phyloP scores from a whole-genome alignment of 495 filamentous ascomycete species.

The Penicillium samsonianum region DNA sequence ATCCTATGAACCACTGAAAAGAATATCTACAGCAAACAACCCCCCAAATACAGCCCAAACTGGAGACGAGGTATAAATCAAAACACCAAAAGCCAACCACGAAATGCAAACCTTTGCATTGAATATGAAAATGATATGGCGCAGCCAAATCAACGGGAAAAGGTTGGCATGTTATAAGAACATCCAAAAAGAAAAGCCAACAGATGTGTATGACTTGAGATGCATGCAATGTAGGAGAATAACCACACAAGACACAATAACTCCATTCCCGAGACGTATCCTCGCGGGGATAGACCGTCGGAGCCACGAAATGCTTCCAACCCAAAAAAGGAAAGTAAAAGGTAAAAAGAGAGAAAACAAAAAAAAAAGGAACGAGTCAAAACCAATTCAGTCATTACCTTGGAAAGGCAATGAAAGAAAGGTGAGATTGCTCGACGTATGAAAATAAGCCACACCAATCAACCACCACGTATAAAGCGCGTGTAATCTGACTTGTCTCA shows the following conservation, averaged over 20 bases:
- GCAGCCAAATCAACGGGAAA: background rate
- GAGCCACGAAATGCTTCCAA: background rate
- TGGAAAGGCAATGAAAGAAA: background rate
- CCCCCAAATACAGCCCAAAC: background rate
- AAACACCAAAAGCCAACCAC: conserved; percentile 11
- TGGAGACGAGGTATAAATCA: background rate
- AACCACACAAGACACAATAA: background rate
- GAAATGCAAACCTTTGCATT: conserved; percentile 11
- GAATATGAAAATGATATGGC: background rate
- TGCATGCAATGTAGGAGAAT: conserved; percentile 1
- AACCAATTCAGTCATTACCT: background rate
- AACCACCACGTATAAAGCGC: background rate
- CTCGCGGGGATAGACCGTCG: background rate
- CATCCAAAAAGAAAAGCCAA: background rate
- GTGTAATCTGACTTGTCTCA: background rate
- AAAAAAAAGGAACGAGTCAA: background rate
- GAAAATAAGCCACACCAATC: background rate
- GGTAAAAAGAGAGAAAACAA: background rate
- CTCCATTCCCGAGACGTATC: background rate
- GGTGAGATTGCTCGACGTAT: background rate
- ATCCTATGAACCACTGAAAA: background rate
- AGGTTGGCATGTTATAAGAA: background rate
- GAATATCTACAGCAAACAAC: background rate
- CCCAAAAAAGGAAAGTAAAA: background rate
- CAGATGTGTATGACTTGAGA: background rate